Conservation (phyloP, 352 stramenopile species). For the Globisporangium heterothallicum region DNA sequence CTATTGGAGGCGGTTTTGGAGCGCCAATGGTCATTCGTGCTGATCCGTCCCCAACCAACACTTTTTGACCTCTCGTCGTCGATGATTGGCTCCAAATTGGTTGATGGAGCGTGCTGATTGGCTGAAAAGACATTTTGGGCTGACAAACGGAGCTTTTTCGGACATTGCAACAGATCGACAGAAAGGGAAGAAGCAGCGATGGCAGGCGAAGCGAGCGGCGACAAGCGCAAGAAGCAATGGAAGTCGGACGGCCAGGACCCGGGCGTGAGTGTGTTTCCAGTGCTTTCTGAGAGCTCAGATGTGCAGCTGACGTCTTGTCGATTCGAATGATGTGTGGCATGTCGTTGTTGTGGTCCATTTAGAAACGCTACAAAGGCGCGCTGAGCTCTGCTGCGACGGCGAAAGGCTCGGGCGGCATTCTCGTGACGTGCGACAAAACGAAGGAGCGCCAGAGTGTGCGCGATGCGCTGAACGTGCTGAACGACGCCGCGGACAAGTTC, state of each 20-base stretch:
- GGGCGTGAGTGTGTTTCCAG: slow-evolving; percentile 1
- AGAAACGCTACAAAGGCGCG: slow-evolving; percentile 62
- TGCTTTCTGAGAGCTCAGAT: not conserved
- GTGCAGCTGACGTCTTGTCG: not conserved
- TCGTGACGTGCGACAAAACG: slow-evolving; percentile 74
- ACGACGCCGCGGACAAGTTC: slow-evolving; percentile 61
- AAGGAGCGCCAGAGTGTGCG: slow-evolving; percentile 70
- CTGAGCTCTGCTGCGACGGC: slow-evolving; percentile 39
- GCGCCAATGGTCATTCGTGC: not conserved
- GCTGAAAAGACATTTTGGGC: slow-evolving; percentile 12
- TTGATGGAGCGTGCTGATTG: slow-evolving; percentile 12
- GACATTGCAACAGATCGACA: slow-evolving; percentile 6
- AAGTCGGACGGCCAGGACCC: slow-evolving; percentile 22
- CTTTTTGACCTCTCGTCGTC: slow-evolving; percentile 3
- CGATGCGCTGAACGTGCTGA: slow-evolving; percentile 71
- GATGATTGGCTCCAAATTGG: slow-evolving; percentile 19
- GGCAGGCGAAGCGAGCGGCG: slow-evolving; percentile 21
- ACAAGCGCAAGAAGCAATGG: slow-evolving; percentile 61
- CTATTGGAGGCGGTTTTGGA: no score
- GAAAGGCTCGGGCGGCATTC: slow-evolving; percentile 51
- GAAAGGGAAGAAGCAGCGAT: slow-evolving; percentile 13
- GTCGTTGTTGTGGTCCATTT: slow-evolving; percentile 1
- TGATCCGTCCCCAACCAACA: slow-evolving; percentile 7
- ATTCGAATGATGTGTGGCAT: not conserved
- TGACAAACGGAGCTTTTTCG: not conserved